Evolutionary conservation across 1,139 yeast genomes (phyloP), one percentile per base, ranked within the genome.

Genomic region (Arxiozyma telluris): DNA sequence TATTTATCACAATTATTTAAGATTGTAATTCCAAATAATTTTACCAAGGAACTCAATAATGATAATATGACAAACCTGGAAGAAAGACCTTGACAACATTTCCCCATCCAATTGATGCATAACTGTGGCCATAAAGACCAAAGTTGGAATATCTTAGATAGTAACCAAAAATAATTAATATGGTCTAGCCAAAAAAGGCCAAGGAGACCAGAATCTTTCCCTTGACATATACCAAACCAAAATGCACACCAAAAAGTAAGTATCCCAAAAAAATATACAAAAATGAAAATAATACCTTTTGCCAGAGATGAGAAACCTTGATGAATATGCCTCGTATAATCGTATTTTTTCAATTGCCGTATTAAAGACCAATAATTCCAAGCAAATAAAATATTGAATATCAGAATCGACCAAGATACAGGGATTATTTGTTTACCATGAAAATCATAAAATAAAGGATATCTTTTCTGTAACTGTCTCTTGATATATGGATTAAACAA

Each of bases 111-210:
- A 53, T 67, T 69, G 3, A 68, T 30, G 7, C 65, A 61, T 8
- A 69, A 49, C 51, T 71, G 74, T 0, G 74, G 72, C 11, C 64
- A 38, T 47, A 64, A 61, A 50, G 64, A 64, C 39, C 63, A 50
- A 4, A 62, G 44, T 1, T 59, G 57, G 0, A 62, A 41, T 4
- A 59, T 3, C 42, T 63, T 59, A 3, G 64, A 66, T 1, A 61
- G 43, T 0, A 65, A 49, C 72, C 72, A 69, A 7, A 67, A 12
- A 48, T 58, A 64, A 54, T 69, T 68, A n/a, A 70, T 53, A 52
- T 69, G 68, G 52, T 72, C 74, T 25, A 70, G 51, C 45, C 62
- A 64, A 50, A 62, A 68, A 0, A 71, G 47, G 0, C 72, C 73
- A 53, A 62, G 61, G 38, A 50, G 57, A 0, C 73, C 72, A 27